Percentiles rank a stretch among this genome's conserved stretches.
These are phyloP conservation scores for Phylloporus scabripes DNA, from an alignment of 768 basidiomycete species.

Conservation along the genomic window DNA sequence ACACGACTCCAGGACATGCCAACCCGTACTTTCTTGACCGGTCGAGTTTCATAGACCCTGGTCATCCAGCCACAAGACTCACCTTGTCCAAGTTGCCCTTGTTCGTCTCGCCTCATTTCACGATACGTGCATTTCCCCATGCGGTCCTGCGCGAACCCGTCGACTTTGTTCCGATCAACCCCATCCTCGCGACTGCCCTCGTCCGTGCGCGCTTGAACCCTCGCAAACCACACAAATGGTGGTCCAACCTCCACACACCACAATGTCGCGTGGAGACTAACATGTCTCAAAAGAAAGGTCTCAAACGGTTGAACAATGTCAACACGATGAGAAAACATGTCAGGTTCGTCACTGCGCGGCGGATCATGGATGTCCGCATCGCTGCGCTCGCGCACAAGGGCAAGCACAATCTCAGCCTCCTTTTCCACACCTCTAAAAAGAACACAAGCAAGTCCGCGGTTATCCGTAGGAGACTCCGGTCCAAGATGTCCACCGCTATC, in stretches of 20 bases:
- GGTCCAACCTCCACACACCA: background rate
- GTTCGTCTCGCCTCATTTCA: constrained; percentile 17
- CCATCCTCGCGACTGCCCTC: constrained; percentile 16
- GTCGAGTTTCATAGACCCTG: constrained; percentile 10
- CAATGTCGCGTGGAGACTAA: background rate
- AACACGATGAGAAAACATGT: constrained; percentile 1
- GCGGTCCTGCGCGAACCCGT: constrained; percentile 12
- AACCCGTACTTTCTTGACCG: constrained; percentile 12
- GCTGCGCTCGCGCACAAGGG: too few relatives aligned
- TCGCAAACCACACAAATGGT: background rate
- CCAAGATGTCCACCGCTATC: constrained; percentile 20
- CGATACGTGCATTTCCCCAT: constrained; percentile 22
- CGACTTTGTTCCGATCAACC: constrained; percentile 17
- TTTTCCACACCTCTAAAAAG: constrained; percentile 22
- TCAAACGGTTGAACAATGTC: background rate
- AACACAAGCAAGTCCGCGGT: constrained; percentile 22
- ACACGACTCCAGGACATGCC: constrained; percentile 11
- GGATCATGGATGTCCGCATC: constrained; percentile 3
- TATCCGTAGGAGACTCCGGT: constrained; percentile 17
- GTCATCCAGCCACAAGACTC: constrained; percentile 16
- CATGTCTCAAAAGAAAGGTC: background rate
- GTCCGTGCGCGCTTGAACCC: background rate
- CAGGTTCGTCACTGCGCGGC: background rate
- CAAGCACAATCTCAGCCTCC: constrained; percentile 12
- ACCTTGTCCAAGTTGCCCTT: constrained; percentile 11